Percentiles rank a stretch among this genome's conserved stretches.
These are phyloP conservation scores for Globisporangium splendens DNA, from an alignment of 352 stramenopile genomes.

Conservation along the genomic window DNA sequence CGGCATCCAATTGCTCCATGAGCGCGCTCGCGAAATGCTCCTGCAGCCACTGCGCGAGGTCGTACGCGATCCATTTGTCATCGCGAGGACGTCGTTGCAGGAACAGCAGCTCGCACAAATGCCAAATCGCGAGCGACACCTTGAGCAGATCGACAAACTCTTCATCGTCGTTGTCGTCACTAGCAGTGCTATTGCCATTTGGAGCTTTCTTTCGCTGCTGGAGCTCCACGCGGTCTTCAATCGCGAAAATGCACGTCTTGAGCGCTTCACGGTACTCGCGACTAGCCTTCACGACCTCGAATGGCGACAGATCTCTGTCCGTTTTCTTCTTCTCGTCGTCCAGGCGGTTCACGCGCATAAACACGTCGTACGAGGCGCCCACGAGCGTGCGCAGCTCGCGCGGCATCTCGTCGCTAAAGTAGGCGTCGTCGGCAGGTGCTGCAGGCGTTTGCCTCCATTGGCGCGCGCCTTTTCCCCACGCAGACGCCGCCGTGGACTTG, in stretches of 20 bases:
- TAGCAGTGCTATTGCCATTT: background rate
- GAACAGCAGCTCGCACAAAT: slow-evolving; percentile 75
- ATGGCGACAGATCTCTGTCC: slow-evolving; percentile 20
- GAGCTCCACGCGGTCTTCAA: slow-evolving; percentile 47
- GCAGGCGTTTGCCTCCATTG: slow-evolving; percentile 26
- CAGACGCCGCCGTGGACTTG: slow-evolving; percentile 24
- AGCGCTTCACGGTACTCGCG: slow-evolving; percentile 71
- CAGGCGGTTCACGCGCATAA: slow-evolving; percentile 25
- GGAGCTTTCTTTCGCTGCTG: slow-evolving; percentile 8
- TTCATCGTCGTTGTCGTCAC: slow-evolving; percentile 29
- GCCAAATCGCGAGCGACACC: slow-evolving; percentile 75
- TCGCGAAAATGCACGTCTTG: slow-evolving; percentile 58
- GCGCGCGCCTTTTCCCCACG: slow-evolving; percentile 51
- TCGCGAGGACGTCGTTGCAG: slow-evolving; percentile 50
- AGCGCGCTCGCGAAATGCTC: slow-evolving; percentile 61
- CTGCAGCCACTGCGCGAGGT: slow-evolving; percentile 68
- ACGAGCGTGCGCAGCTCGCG: slow-evolving; percentile 54
- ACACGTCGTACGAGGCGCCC: slow-evolving; percentile 60
- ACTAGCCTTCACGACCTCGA: slow-evolving; percentile 45
- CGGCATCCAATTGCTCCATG: slow-evolving; percentile 48
- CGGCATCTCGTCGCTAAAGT: slow-evolving; percentile 30
- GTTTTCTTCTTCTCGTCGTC: slow-evolving; percentile 10
- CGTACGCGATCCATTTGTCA: slow-evolving; percentile 62
- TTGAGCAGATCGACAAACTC: slow-evolving; percentile 67
- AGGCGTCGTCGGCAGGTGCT: slow-evolving; percentile 5